Evolutionary conservation across 1,284 basidiomycete genomes (phyloP).

Genomic region (Chalciporus piperatoides): DNA sequence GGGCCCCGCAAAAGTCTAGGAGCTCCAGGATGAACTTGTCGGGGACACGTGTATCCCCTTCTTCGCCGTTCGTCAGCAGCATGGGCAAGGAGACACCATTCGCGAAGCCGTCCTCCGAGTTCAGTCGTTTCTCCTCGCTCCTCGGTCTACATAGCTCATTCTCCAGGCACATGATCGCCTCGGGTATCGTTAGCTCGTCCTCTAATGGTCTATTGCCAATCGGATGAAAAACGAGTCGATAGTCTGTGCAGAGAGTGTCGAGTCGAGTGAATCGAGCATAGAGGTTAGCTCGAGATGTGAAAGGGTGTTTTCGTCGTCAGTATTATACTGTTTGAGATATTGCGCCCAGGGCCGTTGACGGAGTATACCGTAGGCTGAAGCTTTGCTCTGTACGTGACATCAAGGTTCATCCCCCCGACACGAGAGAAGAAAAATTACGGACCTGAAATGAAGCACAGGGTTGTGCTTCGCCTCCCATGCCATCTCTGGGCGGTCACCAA

Average conservation of each 20-base stretch:
- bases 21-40: too few species aligned
- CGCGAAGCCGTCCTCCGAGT: too few species aligned
- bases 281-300: slow-evolving; percentile 87
- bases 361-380: slow-evolving; percentile 94
- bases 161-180: slow-evolving; percentile 80
- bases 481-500: slow-evolving; percentile 51
- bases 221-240: slow-evolving; percentile 78
- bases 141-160: slow-evolving; percentile 20
- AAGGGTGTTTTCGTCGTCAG: slow-evolving; percentile 76
- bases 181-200: slow-evolving; percentile 76
- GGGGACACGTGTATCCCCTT: too few species aligned
- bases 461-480: slow-evolving; percentile 65
- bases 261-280: slow-evolving; percentile 97
- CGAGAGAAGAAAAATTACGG: neutral
- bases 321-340: slow-evolving; percentile 85
- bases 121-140: too few species aligned
- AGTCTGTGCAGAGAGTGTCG: slow-evolving; percentile 74
- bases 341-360: slow-evolving; percentile 91
- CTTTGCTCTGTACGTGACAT: slow-evolving; percentile 59
- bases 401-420: too few species aligned
- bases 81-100: too few species aligned
- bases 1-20: too few species aligned
- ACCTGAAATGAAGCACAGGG: slow-evolving; percentile 63
- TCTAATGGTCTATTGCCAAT: slow-evolving; percentile 61
- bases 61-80: too few species aligned